A percentile compares a stretch with the other conserved stretches of the same genome.
Conservation (phyloP, 176 grass and related monocot genomes). For the Oryza coarctata region DNA sequence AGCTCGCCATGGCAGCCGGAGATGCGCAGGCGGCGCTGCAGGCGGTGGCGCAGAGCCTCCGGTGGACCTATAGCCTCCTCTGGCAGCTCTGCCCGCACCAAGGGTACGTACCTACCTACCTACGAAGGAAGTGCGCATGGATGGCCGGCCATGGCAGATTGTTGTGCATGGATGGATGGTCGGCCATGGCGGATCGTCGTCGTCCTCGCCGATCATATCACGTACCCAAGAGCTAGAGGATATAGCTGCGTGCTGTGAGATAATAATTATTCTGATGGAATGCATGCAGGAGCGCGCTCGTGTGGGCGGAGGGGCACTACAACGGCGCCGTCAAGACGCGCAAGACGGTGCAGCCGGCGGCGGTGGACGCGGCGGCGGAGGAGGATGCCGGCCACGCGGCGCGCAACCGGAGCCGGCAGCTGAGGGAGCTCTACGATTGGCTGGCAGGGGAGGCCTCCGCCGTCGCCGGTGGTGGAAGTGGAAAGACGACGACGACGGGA, state of each 20-base stretch:
- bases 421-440: constrained; percentile 77
- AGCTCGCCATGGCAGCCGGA: constrained; percentile 18
- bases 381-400: constrained; percentile 55
- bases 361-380: constrained; percentile 28
- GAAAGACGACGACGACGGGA: no score
- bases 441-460: constrained; percentile 43
- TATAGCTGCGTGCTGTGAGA: no score
- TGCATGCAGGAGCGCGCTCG: constrained; percentile 42
- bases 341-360: constrained; percentile 59
- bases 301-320: constrained; percentile 89
- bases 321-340: constrained; percentile 85
- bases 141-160: no score
- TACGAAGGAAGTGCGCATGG: no score
- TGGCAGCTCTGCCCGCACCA: constrained; percentile 72
- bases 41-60: constrained; percentile 54
- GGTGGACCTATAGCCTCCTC: constrained; percentile 92
- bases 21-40: constrained; percentile 58
- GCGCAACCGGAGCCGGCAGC: constrained; percentile 65
- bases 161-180: no score
- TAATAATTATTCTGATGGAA: not conserved
- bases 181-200: no score
- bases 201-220: no score
- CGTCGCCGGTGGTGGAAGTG: not conserved
- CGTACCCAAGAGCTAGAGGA: no score
- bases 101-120: constrained; percentile 27